Conservation (phyloP, 2,329 filamentous ascomycete species). For the Calonectria naviculata region DNA sequence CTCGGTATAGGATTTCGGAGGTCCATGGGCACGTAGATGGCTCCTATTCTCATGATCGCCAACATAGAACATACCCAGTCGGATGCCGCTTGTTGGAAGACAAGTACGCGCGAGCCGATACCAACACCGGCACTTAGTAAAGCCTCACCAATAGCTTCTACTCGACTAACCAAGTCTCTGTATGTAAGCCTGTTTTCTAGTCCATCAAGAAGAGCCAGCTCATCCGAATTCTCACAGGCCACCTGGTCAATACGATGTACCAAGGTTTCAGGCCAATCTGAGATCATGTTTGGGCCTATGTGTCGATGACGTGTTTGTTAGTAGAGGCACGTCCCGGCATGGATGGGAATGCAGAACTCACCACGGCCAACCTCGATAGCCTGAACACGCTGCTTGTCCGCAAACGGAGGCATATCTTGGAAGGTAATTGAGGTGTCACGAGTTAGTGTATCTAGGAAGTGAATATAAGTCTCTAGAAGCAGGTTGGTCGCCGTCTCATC, state of each 20-base stretch:
- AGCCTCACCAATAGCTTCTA: not conserved
- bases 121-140: not conserved
- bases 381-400: not conserved
- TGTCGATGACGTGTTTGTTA: no score
- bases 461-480: not conserved
- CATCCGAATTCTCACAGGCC: not conserved
- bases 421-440: not conserved
- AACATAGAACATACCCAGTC: conserved; percentile 42
- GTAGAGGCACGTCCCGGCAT: no score
- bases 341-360: no score
- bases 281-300: not conserved
- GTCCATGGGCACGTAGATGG: conserved; percentile 54
- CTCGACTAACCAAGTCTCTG: not conserved
- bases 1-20: conserved; percentile 40
- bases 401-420: not conserved
- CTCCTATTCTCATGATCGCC: conserved; percentile 52
- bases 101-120: not conserved
- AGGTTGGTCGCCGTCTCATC: not conserved
- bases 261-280: not conserved
- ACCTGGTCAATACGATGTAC: not conserved
- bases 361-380: not conserved
- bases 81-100: not conserved
- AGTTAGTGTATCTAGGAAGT: not conserved
- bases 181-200: not conserved
- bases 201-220: not conserved